Percentiles rank a stretch among this genome's conserved stretches.
Evolutionary conservation across 345 rosid genomes (phyloP).

Genomic region (Lagerstroemia speciosa): DNA sequence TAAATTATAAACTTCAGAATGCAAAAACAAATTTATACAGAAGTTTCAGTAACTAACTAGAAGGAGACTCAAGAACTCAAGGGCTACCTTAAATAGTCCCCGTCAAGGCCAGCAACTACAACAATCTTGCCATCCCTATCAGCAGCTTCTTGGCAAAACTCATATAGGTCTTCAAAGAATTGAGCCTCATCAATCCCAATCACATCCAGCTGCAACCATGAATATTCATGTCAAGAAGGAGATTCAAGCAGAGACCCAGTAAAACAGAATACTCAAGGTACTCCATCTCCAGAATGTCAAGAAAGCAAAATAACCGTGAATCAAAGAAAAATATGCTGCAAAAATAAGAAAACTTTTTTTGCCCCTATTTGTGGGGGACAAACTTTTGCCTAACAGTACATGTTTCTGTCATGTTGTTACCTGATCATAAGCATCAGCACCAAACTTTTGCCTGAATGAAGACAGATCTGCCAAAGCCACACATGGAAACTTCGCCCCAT

Average conservation of each 20-base stretch:
- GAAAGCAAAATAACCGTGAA: not conserved
- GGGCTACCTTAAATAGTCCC: conserved; percentile 53
- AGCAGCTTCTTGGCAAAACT: conserved; percentile 81
- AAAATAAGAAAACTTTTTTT: not conserved
- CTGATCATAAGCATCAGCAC: conserved; percentile 52
- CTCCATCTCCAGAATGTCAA: not conserved
- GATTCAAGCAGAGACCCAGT: not conserved
- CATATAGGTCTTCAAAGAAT: conserved; percentile 73
- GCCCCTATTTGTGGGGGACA: no score
- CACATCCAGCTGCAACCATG: conserved; percentile 56
- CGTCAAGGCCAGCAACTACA: conserved; percentile 86
- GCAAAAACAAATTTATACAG: not conserved
- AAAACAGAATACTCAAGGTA: not conserved
- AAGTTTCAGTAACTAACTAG: not conserved
- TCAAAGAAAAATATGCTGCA: not conserved
- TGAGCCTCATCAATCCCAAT: conserved; percentile 96
- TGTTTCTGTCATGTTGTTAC: conserved; percentile 20
- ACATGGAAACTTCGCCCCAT: conserved; percentile 74
- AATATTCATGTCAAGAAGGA: not conserved
- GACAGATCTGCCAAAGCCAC: conserved; percentile 49
- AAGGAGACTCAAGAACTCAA: not conserved
- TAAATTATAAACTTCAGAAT: not conserved
- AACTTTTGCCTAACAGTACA: not conserved
- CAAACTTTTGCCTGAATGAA: conserved; percentile 46
- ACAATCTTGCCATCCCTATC: conserved; percentile 72